phyloP scores from a whole-genome alignment of 2,329 filamentous ascomycete genomes.

The Botrytis byssoidea region DNA sequence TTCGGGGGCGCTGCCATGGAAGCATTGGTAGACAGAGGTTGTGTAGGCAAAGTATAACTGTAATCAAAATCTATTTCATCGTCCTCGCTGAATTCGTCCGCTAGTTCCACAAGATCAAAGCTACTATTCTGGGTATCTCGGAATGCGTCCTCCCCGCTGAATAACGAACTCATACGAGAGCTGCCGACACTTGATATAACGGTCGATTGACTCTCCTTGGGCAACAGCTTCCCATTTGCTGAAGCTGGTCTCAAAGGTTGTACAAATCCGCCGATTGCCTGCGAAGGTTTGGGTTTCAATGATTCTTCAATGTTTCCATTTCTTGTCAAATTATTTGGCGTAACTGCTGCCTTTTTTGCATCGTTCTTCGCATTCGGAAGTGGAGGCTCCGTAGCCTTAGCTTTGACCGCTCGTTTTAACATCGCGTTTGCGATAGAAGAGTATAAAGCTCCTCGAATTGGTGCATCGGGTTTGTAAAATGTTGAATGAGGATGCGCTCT shows the following conservation, averaged over 20 bases:
- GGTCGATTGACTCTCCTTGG: constrained; percentile 17
- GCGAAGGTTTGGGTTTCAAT: constrained; percentile 45
- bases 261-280: constrained; percentile 40
- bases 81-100: constrained; percentile 87
- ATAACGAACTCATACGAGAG: constrained; percentile 45
- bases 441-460: constrained; percentile 25
- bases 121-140: constrained; percentile 43
- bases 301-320: constrained; percentile 51
- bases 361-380: constrained; percentile 30
- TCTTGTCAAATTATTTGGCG: constrained; percentile 56
- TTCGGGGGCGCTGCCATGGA: constrained; percentile 41
- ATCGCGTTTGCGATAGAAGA: constrained; percentile 40
- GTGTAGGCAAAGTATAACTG: constrained; percentile 40
- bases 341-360: constrained; percentile 52
- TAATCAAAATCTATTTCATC: constrained; percentile 70
- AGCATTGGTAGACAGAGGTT: constrained; percentile 26
- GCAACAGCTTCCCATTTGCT: constrained; percentile 26
- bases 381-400: constrained; percentile 18
- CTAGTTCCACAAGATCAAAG: constrained; percentile 55
- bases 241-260: constrained; percentile 29
- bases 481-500: constrained; percentile 28
- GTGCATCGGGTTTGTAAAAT: constrained; percentile 29
- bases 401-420: constrained; percentile 37
- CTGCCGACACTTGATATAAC: constrained; percentile 24
- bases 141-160: constrained; percentile 50